Evolutionary conservation across 495 filamentous ascomycete genomes (phyloP).

Genomic region (Niebla homalea): DNA sequence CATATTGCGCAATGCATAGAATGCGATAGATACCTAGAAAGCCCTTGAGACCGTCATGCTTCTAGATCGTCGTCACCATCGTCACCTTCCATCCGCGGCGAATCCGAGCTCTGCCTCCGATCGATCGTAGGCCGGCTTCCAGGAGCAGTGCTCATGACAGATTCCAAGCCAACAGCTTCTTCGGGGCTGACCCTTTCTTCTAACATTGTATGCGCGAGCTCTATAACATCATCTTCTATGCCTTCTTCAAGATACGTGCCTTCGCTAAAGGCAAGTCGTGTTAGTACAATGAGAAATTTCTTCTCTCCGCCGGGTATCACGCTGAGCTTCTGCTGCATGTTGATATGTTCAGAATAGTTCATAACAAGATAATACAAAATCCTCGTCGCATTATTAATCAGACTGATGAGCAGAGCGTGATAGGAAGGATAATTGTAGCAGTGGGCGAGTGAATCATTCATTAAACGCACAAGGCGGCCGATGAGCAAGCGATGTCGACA

Average conservation of each 20-base stretch:
- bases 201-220: conserved; percentile 50
- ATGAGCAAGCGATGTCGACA: conserved; percentile 41
- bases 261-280: conserved; percentile 55
- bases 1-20: too few relatives aligned
- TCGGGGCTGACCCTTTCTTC: conserved; percentile 54
- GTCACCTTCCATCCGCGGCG: not conserved
- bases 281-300: conserved; percentile 52
- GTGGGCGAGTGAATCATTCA: conserved; percentile 49
- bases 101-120: not conserved
- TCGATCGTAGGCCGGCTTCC: not conserved
- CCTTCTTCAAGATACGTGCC: conserved; percentile 46
- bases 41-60: not conserved
- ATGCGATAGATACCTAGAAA: too few relatives aligned
- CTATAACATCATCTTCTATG: conserved; percentile 52
- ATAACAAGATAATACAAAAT: conserved; percentile 46
- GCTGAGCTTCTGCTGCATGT: conserved; percentile 44
- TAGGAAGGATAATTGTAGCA: conserved; percentile 39
- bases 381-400: conserved; percentile 49
- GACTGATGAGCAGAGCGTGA: conserved; percentile 23
- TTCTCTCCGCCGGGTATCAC: conserved; percentile 46
- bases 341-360: conserved; percentile 32
- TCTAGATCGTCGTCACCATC: not conserved
- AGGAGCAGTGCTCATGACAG: conserved; percentile 37
- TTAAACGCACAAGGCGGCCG: conserved; percentile 45
- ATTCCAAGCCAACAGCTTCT: conserved; percentile 52